These are phyloP conservation scores for Peterozyma xylosa DNA, from an alignment of 805 yeast genomes.

Conservation along the genomic window DNA sequence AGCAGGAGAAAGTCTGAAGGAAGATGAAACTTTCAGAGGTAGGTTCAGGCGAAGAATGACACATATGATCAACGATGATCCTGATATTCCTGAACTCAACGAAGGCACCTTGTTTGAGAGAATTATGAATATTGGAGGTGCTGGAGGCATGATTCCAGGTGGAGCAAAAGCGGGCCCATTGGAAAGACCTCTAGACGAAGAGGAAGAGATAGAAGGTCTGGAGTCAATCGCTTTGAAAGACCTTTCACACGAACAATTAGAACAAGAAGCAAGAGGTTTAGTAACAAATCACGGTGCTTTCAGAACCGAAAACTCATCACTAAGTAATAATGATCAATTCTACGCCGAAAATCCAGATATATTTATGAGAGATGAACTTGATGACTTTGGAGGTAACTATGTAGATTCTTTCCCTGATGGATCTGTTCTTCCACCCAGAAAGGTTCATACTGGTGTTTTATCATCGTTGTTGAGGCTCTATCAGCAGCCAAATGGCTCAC, in stretches of 20 bases:
- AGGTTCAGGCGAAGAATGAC: constrained; percentile 13
- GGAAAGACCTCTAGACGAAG: constrained; percentile 26
- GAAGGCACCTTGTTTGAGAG: constrained; percentile 3
- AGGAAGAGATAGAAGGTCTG: constrained; percentile 16
- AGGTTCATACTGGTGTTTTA: constrained; percentile 79
- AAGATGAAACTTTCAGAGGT: constrained; percentile 8
- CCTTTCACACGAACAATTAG: constrained; percentile 32
- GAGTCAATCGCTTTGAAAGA: constrained; percentile 32
- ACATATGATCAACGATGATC: constrained; percentile 5
- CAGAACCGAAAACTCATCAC: constrained; percentile 12
- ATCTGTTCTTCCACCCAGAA: constrained; percentile 51
- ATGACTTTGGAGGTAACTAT: constrained; percentile 14
- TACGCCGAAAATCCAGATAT: constrained; percentile 27
- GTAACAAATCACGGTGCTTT: constrained; percentile 37
- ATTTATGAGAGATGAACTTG: constrained; percentile 19
- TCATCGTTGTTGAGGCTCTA: constrained; percentile 71
- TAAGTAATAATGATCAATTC: constrained; percentile 9
- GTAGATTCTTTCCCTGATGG: constrained; percentile 20
- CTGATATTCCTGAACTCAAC: constrained; percentile 11
- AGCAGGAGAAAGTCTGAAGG: not conserved
- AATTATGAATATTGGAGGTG: constrained; percentile 19
- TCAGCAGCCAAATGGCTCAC: constrained; percentile 29
- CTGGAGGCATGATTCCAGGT: constrained; percentile 28
- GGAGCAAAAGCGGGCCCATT: constrained; percentile 14
- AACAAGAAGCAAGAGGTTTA: constrained; percentile 47